These are phyloP conservation scores for Dipteronia dyeriana DNA, from an alignment of 345 rosid species.

Conservation along the genomic window DNA sequence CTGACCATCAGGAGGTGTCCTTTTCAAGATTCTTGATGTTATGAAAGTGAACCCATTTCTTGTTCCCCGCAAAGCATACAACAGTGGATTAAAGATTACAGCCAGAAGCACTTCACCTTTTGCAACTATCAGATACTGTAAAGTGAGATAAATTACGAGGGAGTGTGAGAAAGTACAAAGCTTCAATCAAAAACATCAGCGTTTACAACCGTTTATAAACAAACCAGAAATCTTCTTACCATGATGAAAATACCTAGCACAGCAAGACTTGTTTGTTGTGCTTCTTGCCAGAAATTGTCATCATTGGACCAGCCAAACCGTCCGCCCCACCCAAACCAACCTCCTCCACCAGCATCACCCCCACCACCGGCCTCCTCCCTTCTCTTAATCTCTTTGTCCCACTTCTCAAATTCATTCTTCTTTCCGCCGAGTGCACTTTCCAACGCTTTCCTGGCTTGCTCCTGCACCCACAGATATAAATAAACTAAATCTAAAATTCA, in stretches of 20 bases:
- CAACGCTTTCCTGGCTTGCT: constrained; percentile 83
- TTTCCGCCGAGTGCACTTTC: constrained; percentile 92
- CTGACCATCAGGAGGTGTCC: constrained; percentile 23
- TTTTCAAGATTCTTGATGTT: constrained; percentile 49
- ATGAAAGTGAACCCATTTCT: constrained; percentile 55
- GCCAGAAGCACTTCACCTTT: constrained; percentile 78
- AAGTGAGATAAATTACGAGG: constrained; percentile 15
- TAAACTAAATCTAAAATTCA: not conserved
- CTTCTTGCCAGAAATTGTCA: constrained; percentile 78
- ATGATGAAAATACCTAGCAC: constrained; percentile 59
- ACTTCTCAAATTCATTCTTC: constrained; percentile 79
- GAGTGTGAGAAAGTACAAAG: not conserved
- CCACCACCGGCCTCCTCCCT: constrained; percentile 81
- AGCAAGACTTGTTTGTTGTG: constrained; percentile 63
- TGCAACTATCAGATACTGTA: constrained; percentile 70
- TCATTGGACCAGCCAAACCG: constrained; percentile 73
- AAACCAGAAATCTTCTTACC: constrained; percentile 44
- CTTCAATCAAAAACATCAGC: not conserved
- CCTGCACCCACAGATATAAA: constrained; percentile 41
- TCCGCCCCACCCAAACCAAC: constrained; percentile 90
- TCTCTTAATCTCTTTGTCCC: constrained; percentile 84
- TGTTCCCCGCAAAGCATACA: constrained; percentile 68
- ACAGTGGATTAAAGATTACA: constrained; percentile 65
- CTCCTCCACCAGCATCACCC: constrained; percentile 61
- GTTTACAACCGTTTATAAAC: not conserved